Evolutionary conservation across 1,284 basidiomycete species (phyloP).

Genomic region (Microbotryum saponariae): DNA sequence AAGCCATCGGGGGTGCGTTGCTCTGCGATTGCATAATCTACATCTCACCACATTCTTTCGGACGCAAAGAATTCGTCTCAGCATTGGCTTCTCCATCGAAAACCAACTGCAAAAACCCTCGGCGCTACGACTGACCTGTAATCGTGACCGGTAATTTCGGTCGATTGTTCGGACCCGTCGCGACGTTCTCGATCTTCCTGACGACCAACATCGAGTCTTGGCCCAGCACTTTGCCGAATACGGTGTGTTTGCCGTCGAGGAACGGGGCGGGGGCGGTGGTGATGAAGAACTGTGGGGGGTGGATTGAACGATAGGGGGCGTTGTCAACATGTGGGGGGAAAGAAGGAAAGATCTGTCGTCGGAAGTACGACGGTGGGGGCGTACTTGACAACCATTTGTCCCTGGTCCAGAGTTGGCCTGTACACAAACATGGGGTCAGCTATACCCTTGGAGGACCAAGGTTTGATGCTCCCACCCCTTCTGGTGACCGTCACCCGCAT

Average conservation of each 20-base stretch:
- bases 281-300: conserved; percentile 73
- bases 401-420: conserved; percentile 87
- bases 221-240: conserved; percentile 78
- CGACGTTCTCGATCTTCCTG: conserved; percentile 87
- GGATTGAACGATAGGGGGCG: not conserved
- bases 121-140: conserved; percentile 64
- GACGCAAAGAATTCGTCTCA: conserved; percentile 12
- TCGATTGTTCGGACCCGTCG: conserved; percentile 69
- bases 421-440: not conserved
- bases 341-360: not conserved
- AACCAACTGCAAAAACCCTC: too few relatives aligned
- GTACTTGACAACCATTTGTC: conserved; percentile 83
- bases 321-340: not conserved
- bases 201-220: conserved; percentile 46
- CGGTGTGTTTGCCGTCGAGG: conserved; percentile 86
- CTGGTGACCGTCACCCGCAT: not conserved
- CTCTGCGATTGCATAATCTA: conserved; percentile 25
- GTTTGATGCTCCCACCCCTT: conserved; percentile 34
- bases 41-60: conserved; percentile 49
- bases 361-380: conserved; percentile 19
- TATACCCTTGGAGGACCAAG: conserved; percentile 18
- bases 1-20: not conserved
- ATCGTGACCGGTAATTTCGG: conserved; percentile 79
- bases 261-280: conserved; percentile 91
- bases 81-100: not conserved